Percentiles rank a stretch among this genome's conserved stretches.
phyloP scores from a whole-genome alignment of 2,329 filamentous ascomycete species.

The Cercospora sesami region DNA sequence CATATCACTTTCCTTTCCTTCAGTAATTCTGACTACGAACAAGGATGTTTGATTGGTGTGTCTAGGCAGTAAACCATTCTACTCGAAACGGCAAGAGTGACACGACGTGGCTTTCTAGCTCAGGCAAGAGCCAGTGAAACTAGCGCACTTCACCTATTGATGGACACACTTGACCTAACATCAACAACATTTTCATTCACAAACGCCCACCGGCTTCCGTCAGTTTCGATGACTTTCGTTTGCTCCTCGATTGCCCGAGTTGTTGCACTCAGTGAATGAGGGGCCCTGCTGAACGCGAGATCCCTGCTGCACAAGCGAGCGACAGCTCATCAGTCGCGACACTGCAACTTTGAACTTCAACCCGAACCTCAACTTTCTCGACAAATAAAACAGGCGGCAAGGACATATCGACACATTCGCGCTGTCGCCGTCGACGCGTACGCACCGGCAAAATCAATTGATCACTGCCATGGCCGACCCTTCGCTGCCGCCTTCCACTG shows the following conservation, averaged over 20 bases:
- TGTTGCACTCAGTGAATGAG: background rate
- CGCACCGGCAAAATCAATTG: background rate
- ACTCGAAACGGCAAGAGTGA: background rate
- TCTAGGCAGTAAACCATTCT: background rate
- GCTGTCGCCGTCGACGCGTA: background rate
- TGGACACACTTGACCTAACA: background rate
- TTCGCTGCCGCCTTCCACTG: background rate
- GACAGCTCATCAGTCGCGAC: constrained; percentile 6
- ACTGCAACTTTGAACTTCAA: background rate
- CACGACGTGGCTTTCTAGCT: background rate
- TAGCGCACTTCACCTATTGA: background rate
- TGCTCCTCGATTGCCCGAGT: background rate
- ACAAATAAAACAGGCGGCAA: background rate
- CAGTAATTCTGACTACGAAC: background rate
- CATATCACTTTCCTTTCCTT: background rate
- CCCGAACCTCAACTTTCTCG: background rate
- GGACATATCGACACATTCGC: background rate
- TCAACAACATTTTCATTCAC: background rate
- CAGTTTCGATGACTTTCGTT: background rate
- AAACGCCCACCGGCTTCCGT: background rate
- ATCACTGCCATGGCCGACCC: background rate
- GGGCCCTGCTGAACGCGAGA: constrained; percentile 1
- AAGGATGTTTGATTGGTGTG: background rate
- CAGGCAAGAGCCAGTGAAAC: background rate
- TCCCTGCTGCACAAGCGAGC: constrained; percentile 1